A percentile compares a stretch with the other conserved stretches of the same genome.
Conservation (phyloP, 352 stramenopile genomes). For the Pythium folliculosum region DNA sequence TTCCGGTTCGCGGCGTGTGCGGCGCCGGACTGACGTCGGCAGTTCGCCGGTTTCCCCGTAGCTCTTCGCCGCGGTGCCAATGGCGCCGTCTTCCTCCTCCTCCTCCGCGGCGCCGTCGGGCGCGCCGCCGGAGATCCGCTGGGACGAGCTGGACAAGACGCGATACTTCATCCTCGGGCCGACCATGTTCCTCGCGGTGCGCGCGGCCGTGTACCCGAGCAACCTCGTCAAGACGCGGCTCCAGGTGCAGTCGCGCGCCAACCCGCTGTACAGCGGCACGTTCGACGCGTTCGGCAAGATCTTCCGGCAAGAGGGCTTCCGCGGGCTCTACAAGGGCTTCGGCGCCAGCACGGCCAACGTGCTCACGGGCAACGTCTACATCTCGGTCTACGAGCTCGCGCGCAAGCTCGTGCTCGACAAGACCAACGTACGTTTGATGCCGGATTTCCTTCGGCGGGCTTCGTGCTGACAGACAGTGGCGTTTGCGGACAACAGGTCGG, state of each 20-base stretch:
- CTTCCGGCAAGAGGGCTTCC: slow-evolving; percentile 66
- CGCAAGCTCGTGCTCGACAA: slow-evolving; percentile 68
- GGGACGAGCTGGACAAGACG: slow-evolving; percentile 88
- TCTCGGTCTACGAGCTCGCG: slow-evolving; percentile 85
- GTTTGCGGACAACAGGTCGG: slow-evolving; percentile 12
- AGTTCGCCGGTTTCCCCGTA: neutral
- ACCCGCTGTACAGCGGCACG: slow-evolving; percentile 77
- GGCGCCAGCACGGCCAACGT: slow-evolving; percentile 86
- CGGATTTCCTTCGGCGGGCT: neutral
- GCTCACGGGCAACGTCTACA: slow-evolving; percentile 88
- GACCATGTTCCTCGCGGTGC: slow-evolving; percentile 80
- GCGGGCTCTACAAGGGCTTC: slow-evolving; percentile 88
- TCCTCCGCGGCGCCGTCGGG: slow-evolving; percentile 18
- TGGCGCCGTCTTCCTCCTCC: neutral
- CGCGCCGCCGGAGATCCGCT: slow-evolving; percentile 78
- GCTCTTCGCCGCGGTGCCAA: neutral
- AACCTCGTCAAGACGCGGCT: slow-evolving; percentile 89
- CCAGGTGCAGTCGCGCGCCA: slow-evolving; percentile 76
- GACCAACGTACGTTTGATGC: slow-evolving; percentile 38
- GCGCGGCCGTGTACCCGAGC: slow-evolving; percentile 83
- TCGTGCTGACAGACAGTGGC: neutral
- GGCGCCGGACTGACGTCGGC: neutral
- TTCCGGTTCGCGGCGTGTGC: too few species aligned
- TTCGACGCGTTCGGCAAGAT: slow-evolving; percentile 88
- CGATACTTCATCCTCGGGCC: slow-evolving; percentile 87